Conservation (phyloP, 2,329 filamentous ascomycete species). For the Teratosphaeria pseudoeucalypti region DNA sequence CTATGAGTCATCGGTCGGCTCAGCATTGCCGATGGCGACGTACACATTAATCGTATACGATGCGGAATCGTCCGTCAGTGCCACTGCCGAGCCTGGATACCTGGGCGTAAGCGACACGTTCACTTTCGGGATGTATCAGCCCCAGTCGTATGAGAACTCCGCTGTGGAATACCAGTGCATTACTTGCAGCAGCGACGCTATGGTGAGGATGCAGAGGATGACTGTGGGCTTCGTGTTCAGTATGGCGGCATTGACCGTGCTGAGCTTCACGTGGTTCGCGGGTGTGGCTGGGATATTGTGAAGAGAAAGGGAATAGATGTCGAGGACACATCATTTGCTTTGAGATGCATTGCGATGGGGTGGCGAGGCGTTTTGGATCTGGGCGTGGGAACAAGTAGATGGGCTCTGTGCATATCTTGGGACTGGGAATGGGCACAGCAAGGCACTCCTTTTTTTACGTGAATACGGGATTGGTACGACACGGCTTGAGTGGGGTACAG, state of each 20-base stretch:
- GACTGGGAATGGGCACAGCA: neutral
- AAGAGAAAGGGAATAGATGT: neutral
- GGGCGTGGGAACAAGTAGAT: neutral
- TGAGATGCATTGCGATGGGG: neutral
- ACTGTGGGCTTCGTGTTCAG: slow-evolving; percentile 46
- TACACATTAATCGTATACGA: slow-evolving; percentile 58
- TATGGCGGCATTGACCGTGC: slow-evolving; percentile 46
- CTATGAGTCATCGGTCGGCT: slow-evolving; percentile 39
- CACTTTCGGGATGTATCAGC: slow-evolving; percentile 53
- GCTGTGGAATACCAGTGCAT: slow-evolving; percentile 38
- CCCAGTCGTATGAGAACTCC: slow-evolving; percentile 38
- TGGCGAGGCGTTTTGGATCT: neutral
- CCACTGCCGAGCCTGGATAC: slow-evolving; percentile 45
- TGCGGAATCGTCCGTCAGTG: slow-evolving; percentile 41
- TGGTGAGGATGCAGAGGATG: slow-evolving; percentile 43
- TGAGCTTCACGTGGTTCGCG: slow-evolving; percentile 47
- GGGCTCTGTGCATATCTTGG: neutral
- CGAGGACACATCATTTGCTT: neutral
- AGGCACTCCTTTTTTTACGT: neutral
- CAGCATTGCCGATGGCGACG: slow-evolving; percentile 46
- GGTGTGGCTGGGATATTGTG: slow-evolving; percentile 33
- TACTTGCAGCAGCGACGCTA: slow-evolving; percentile 43
- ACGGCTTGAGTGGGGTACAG: neutral
- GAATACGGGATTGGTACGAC: neutral
- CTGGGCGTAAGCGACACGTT: slow-evolving; percentile 42